A percentile compares a stretch with the other conserved stretches of the same genome.
These are phyloP conservation scores for Colletotrichum somersetense DNA, from an alignment of 2,329 filamentous ascomycete genomes.

Conservation along the genomic window DNA sequence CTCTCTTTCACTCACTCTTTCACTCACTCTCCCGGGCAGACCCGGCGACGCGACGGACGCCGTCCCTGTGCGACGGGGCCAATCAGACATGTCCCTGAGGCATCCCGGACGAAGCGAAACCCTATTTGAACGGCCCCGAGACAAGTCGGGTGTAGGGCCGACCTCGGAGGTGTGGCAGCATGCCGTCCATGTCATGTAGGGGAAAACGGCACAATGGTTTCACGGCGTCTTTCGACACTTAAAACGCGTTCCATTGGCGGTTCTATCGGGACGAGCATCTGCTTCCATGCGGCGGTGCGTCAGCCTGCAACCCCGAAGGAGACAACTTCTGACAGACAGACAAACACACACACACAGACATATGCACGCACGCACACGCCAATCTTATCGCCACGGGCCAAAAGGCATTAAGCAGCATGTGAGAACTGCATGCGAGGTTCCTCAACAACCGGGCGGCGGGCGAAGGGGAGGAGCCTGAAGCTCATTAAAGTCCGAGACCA, in stretches of 20 bases:
- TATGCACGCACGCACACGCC: neutral
- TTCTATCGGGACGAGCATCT: neutral
- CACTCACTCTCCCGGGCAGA: neutral
- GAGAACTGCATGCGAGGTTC: neutral
- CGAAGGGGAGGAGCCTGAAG: no score
- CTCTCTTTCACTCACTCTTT: no score
- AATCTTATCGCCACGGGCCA: neutral
- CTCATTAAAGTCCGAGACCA: no score
- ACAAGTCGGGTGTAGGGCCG: no score
- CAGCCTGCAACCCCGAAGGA: neutral
- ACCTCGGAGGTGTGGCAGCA: neutral
- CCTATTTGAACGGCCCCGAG: slow-evolving; percentile 25
- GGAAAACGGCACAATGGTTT: neutral
- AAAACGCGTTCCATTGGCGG: neutral
- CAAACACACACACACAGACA: neutral
- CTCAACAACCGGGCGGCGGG: neutral
- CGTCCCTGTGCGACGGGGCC: slow-evolving; percentile 9
- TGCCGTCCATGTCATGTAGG: neutral
- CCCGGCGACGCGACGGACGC: slow-evolving; percentile 20
- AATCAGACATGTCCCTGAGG: neutral
- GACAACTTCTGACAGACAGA: neutral
- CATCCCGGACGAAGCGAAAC: slow-evolving; percentile 12
- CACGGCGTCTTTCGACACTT: neutral
- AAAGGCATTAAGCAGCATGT: neutral
- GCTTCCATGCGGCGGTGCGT: neutral